Conservation (phyloP, 176 grass and related monocot species). For the Cenchrus purpureus region DNA sequence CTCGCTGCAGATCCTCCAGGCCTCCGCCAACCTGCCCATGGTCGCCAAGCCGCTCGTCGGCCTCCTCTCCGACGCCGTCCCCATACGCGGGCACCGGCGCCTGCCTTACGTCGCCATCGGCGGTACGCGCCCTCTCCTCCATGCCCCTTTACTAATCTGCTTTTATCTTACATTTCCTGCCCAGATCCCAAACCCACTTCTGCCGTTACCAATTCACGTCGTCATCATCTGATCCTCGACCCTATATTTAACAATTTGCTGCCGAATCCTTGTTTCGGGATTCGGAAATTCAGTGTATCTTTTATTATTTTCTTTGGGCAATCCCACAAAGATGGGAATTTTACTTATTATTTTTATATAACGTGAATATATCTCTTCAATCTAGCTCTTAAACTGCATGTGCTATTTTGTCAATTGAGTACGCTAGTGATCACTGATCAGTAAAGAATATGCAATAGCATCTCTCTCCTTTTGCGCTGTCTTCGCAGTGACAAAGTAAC, state of each 20-base stretch:
- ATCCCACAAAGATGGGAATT: background rate
- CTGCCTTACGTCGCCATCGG: conserved; percentile 95
- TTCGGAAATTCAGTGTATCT: background rate
- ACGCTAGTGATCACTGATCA: background rate
- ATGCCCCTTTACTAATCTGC: background rate
- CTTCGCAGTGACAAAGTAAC: background rate
- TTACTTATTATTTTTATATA: background rate
- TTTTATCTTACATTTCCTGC: conserved; percentile 27
- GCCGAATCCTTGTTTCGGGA: background rate
- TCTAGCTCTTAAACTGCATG: background rate
- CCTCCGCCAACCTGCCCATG: conserved; percentile 88
- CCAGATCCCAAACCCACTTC: conserved; percentile 25
- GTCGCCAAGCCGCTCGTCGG: conserved; percentile 89
- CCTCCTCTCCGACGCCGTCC: conserved; percentile 85
- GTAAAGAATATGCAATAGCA: background rate
- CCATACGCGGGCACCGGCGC: conserved; percentile 68
- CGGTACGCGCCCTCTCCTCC: conserved; percentile 44
- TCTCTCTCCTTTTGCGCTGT: conserved; percentile 26
- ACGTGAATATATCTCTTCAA: background rate
- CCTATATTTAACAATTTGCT: background rate
- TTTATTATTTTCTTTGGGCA: background rate
- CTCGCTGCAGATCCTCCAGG: conserved; percentile 90
- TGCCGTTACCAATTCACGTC: background rate
- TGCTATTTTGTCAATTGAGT: background rate
- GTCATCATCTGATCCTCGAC: background rate